Evolutionary conservation across 306 rosid species (phyloP).

Genomic region (Ormosia emarginata): DNA sequence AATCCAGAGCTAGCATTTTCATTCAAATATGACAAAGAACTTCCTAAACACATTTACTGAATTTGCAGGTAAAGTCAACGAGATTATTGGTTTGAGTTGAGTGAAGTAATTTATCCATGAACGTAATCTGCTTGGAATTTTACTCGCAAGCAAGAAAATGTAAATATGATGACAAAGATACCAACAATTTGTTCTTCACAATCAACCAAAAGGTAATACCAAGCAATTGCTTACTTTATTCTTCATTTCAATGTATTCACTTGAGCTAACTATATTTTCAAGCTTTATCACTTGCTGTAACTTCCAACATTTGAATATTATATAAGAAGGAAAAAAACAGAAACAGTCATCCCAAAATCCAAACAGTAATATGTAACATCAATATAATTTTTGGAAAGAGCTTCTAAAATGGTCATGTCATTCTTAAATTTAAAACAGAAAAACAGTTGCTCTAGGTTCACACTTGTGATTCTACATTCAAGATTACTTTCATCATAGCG

Average conservation of each 20-base stretch:
- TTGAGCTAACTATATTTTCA: not conserved
- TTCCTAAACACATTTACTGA: not conserved
- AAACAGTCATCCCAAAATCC: not conserved
- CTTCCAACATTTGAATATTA: not conserved
- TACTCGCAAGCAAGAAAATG: not conserved
- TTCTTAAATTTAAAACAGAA: not conserved
- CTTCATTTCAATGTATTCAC: not conserved
- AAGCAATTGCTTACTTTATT: not conserved
- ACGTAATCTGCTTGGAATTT: not conserved
- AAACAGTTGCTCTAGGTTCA: too few species aligned
- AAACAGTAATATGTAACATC: not conserved
- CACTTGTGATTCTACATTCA: too few species aligned
- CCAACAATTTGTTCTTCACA: not conserved
- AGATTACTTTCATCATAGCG: too few species aligned
- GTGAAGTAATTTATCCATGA: not conserved
- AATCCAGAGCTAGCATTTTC: not conserved
- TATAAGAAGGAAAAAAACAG: not conserved
- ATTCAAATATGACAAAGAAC: not conserved
- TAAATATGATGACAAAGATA: not conserved
- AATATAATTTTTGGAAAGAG: too few species aligned
- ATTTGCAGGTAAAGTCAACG: not conserved
- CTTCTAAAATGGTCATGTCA: not conserved
- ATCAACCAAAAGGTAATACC: not conserved
- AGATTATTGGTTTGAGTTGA: not conserved
- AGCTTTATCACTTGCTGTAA: not conserved